Evolutionary conservation across 1,284 basidiomycete species (phyloP).

Genomic region (Chondrostereum purpureum): DNA sequence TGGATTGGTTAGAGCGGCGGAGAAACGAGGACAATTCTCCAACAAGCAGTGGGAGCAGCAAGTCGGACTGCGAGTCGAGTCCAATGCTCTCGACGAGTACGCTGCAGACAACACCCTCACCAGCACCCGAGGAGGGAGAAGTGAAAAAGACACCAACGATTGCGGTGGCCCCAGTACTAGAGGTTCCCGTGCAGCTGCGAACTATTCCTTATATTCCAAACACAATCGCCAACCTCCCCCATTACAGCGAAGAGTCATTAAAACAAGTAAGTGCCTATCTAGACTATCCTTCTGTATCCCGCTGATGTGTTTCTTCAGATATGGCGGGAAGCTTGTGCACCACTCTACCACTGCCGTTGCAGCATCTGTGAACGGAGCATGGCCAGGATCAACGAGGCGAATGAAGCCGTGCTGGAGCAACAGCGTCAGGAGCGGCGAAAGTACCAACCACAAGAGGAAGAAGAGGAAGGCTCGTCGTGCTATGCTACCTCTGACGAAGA

Average conservation of each 20-base stretch:
- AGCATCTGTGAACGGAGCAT: constrained; percentile 63
- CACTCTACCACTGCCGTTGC: constrained; percentile 65
- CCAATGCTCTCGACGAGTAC: constrained; percentile 71
- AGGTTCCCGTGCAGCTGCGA: constrained; percentile 49
- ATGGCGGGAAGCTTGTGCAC: constrained; percentile 68
- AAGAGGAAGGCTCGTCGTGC: not conserved
- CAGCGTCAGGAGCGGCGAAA: not conserved
- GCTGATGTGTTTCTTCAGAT: constrained; percentile 29
- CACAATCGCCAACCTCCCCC: constrained; percentile 52
- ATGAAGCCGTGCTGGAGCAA: constrained; percentile 18
- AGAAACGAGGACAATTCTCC: constrained; percentile 42
- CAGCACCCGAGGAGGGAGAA: constrained; percentile 32
- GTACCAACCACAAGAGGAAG: not conserved
- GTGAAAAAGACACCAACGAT: constrained; percentile 28
- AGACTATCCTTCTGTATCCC: no score
- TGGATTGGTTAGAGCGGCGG: constrained; percentile 42
- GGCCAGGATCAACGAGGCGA: constrained; percentile 34
- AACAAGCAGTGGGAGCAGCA: constrained; percentile 29
- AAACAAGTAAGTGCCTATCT: constrained; percentile 40
- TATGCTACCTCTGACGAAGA: not conserved
- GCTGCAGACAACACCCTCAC: constrained; percentile 67
- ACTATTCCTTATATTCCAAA: constrained; percentile 63
- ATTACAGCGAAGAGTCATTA: constrained; percentile 54
- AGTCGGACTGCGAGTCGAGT: constrained; percentile 53
- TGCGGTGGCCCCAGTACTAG: constrained; percentile 48